Base-by-base conservation (phyloP, 192 early-diverging fungal genomes). In the Dissophora ornata region DNA sequence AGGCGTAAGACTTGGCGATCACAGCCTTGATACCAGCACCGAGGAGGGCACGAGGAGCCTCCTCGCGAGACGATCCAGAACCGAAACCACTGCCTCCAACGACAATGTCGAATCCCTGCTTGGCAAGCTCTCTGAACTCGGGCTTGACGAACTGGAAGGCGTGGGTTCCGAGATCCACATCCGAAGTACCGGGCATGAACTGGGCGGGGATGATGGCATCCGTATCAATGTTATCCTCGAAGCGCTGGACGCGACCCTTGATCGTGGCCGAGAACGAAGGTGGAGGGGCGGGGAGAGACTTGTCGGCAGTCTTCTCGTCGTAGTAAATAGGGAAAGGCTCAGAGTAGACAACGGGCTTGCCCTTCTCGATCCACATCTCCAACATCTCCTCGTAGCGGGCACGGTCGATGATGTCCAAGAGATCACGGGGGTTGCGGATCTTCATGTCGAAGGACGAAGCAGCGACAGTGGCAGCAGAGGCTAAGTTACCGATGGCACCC, bases 201-300 rank as follows among this genome's bases (percentile, higher is more conserved):
- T 89, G 89, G 9, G 90, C 90, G 9, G 89, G 90, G 68, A 93
- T 93, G 50, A 93, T 93, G 28, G 89, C 90, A 64, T 93, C 91
- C 2, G 91, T 93, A 51, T 93, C 91, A 55, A 93, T 80, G 81
- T 93, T 84, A 68, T 92, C 90, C 38, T 79, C 91, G 42, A 93
- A 93, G 57, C 82, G 82, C 71, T 93, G 91, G 50, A 90, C 90
- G 59, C 87, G 87, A 44, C 88, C 88, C 15, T 67, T 83, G 49
- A 93, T 88, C 11, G 83, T 62, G 41, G 49, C 83, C 38, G 84
- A 53, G 56, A 73, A 69, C 42, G 74, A 82, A 42, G 74, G 57
- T 62, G 62, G 48, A 30, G 71, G 62, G 22, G 73, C 53, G 11
- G 67, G 67, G 42, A 67, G 62, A 7, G 41, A 45, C 13, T 54